Conservation (phyloP, 192 early-diverging fungal species). For the Oehlia diaphana region DNA sequence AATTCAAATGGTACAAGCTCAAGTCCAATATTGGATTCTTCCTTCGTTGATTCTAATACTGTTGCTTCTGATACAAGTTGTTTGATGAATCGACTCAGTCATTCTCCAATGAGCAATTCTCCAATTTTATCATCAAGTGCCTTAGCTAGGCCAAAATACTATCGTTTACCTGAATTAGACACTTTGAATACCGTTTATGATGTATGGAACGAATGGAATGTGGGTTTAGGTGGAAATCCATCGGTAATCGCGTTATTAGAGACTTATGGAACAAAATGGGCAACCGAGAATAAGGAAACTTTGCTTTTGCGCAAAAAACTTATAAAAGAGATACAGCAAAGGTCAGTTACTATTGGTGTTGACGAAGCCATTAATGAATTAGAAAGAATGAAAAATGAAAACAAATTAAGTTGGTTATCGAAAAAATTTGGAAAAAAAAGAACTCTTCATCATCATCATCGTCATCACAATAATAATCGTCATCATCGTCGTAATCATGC, state of each 20-base stretch:
- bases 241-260: conserved; percentile 13
- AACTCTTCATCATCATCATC: background rate
- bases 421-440: conserved; percentile 18
- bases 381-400: conserved; percentile 11
- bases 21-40: background rate
- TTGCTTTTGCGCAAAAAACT: conserved; percentile 17
- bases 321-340: conserved; percentile 17
- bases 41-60: background rate
- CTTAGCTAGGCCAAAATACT: background rate
- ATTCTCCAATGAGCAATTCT: background rate
- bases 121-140: background rate
- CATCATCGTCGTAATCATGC: background rate
- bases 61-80: background rate
- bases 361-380: conserved; percentile 11
- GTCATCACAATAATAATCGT: background rate
- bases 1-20: conserved; percentile 1
- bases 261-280: conserved; percentile 19
- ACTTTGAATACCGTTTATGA: conserved; percentile 11
- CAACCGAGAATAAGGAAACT: conserved; percentile 7
- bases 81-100: background rate
- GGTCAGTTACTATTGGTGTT: background rate
- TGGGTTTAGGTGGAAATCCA: conserved; percentile 21
- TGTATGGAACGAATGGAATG: conserved; percentile 29
- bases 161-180: conserved; percentile 20
- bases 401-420: conserved; percentile 14